Percentiles rank a stretch among this genome's conserved stretches.
Evolutionary conservation across 352 stramenopile genomes (phyloP).

Genomic region (Pythium phragmiticola): DNA sequence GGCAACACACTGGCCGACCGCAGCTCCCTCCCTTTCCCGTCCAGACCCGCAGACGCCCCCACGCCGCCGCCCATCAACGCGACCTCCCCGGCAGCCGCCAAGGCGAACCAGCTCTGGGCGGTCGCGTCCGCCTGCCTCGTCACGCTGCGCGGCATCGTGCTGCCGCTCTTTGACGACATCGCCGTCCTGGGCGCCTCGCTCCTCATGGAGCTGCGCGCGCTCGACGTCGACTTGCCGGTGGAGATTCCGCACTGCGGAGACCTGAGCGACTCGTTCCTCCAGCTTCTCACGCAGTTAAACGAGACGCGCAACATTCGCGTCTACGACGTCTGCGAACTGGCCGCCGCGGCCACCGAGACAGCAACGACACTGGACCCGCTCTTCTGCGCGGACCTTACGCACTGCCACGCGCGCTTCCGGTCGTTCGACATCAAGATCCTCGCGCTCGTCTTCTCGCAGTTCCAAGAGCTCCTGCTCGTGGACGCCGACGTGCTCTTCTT

Average conservation of each 20-base stretch:
- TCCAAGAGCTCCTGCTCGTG: constrained; percentile 71
- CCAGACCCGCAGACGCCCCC: neutral
- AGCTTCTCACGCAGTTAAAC: constrained; percentile 26
- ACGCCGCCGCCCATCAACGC: neutral
- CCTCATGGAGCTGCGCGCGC: constrained; percentile 51
- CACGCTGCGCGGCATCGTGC: constrained; percentile 48
- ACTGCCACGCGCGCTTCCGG: constrained; percentile 51
- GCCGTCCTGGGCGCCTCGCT: constrained; percentile 56
- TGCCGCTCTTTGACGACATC: constrained; percentile 68
- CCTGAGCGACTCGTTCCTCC: constrained; percentile 39
- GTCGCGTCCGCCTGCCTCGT: constrained; percentile 29
- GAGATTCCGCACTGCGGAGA: constrained; percentile 72
- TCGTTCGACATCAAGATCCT: constrained; percentile 71
- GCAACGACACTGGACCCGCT: constrained; percentile 26
- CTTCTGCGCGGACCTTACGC: constrained; percentile 46
- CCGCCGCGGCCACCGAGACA: constrained; percentile 26
- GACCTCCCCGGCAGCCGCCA: constrained; percentile 4
- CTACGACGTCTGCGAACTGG: constrained; percentile 59
- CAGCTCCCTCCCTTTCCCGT: neutral
- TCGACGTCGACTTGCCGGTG: constrained; percentile 55
- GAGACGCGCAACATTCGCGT: constrained; percentile 48
- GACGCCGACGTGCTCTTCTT: constrained; percentile 76
- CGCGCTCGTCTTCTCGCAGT: constrained; percentile 57
- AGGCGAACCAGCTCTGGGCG: constrained; percentile 12
- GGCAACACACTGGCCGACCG: constrained; percentile 20